phyloP scores from a whole-genome alignment of 2,329 filamentous ascomycete genomes.

The Rhynchosporium graminicola region DNA sequence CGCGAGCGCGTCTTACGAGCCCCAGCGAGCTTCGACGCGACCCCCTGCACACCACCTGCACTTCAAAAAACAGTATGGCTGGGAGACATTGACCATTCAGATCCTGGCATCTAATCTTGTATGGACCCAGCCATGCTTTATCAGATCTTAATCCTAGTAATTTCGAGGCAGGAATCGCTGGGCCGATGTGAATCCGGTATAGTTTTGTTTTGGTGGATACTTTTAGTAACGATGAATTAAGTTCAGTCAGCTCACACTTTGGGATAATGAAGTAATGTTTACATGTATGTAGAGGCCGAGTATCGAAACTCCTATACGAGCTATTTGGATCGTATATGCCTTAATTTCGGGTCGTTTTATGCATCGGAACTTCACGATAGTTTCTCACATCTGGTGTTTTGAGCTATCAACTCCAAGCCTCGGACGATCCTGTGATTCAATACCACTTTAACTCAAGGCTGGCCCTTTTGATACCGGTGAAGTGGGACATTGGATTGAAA shows the following conservation, averaged over 20 bases:
- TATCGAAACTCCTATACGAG: neutral
- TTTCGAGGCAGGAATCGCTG: slow-evolving; percentile 1
- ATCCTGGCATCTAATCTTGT: slow-evolving; percentile 15
- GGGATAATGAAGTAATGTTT: neutral
- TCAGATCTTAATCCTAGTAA: slow-evolving; percentile 34
- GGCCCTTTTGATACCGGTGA: no score
- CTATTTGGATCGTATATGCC: neutral
- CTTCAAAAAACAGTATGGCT: slow-evolving; percentile 10
- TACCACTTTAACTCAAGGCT: no score
- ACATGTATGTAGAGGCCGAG: neutral
- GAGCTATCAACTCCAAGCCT: no score
- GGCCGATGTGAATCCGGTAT: slow-evolving; percentile 11
- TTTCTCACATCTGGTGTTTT: neutral
- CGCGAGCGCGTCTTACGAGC: slow-evolving; percentile 1
- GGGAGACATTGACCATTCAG: slow-evolving; percentile 16
- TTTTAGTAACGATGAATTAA: slow-evolving; percentile 27
- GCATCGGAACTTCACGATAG: no score
- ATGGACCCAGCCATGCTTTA: slow-evolving; percentile 23
- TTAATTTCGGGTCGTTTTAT: no score
- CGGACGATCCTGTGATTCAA: no score
- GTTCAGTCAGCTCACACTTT: slow-evolving; percentile 3
- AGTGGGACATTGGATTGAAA: no score
- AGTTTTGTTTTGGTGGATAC: slow-evolving; percentile 25
- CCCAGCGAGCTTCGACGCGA: neutral
- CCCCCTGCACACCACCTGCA: neutral